phyloP scores from a whole-genome alignment of 2,329 filamentous ascomycete genomes.

The Chrysoporthe puriensis region DNA sequence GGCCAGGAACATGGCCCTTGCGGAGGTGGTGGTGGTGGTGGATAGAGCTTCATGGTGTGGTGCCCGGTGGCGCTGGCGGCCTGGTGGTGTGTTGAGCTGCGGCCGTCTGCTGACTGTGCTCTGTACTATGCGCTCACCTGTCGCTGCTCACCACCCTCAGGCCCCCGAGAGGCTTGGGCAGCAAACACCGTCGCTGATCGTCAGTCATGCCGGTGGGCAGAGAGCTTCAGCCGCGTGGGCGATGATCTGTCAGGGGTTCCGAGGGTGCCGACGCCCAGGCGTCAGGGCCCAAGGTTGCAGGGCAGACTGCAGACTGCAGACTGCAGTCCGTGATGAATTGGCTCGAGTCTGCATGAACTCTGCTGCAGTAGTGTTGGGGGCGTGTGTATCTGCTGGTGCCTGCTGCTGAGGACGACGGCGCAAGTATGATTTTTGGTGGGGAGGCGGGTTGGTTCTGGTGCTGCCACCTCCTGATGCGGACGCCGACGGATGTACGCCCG shows the following conservation, averaged over 20 bases:
- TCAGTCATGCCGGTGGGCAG: background rate
- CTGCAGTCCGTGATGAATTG: background rate
- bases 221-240: background rate
- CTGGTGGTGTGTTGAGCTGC: conserved; percentile 5
- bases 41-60: background rate
- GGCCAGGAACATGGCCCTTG: conserved; percentile 19
- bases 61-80: background rate
- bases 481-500: background rate
- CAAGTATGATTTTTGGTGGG: background rate
- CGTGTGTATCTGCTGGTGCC: conserved; percentile 5
- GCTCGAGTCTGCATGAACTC: background rate
- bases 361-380: conserved; percentile 12
- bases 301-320: background rate
- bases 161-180: background rate
- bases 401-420: background rate
- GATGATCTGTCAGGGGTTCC: conserved; percentile 1
- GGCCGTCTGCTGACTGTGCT: conserved; percentile 11
- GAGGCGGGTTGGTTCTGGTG: background rate
- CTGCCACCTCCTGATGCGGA: background rate
- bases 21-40: conserved; percentile 15
- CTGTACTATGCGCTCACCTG: background rate
- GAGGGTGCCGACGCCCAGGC: background rate
- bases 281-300: background rate
- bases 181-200: background rate
- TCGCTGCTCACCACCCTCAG: background rate